Evolutionary conservation across 495 filamentous ascomycete genomes (phyloP).

Genomic region (Aspergillus kassunensis): DNA sequence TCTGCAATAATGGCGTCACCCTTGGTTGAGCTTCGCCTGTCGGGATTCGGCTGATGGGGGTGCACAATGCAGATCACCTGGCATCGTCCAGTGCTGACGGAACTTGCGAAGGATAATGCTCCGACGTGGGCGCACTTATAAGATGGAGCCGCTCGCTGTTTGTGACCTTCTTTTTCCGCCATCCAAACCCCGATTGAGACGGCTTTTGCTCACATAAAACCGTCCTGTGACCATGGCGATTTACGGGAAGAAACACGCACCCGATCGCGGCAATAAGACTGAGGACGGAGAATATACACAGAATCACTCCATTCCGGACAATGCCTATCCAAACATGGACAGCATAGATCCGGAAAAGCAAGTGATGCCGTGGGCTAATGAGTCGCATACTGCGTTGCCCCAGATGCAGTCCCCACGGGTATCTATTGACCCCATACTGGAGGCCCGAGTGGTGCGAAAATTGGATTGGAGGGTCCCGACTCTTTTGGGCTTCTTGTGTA

Average conservation of each 20-base stretch:
- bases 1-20: conserved; percentile 6
- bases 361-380: conserved; percentile 21
- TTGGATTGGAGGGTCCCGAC: conserved; percentile 52
- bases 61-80: conserved; percentile 14
- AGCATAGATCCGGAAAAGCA: conserved; percentile 33
- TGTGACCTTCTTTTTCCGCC: background rate
- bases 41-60: conserved; percentile 3
- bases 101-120: conserved; percentile 12
- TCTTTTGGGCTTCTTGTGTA: conserved; percentile 52
- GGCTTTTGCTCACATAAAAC: background rate
- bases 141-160: conserved; percentile 5
- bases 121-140: conserved; percentile 16
- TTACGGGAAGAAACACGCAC: conserved; percentile 22
- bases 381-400: conserved; percentile 17
- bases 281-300: background rate
- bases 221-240: conserved; percentile 25
- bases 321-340: conserved; percentile 24
- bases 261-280: conserved; percentile 1
- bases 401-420: conserved; percentile 15
- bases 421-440: conserved; percentile 48
- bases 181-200: background rate
- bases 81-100: conserved; percentile 12
- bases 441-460: conserved; percentile 56
- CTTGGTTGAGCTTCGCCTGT: background rate
- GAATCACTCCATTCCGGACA: conserved; percentile 4